These are phyloP conservation scores for Lecanicillium sp. DNA, from an alignment of 2,329 filamentous ascomycete species.

Conservation along the genomic window DNA sequence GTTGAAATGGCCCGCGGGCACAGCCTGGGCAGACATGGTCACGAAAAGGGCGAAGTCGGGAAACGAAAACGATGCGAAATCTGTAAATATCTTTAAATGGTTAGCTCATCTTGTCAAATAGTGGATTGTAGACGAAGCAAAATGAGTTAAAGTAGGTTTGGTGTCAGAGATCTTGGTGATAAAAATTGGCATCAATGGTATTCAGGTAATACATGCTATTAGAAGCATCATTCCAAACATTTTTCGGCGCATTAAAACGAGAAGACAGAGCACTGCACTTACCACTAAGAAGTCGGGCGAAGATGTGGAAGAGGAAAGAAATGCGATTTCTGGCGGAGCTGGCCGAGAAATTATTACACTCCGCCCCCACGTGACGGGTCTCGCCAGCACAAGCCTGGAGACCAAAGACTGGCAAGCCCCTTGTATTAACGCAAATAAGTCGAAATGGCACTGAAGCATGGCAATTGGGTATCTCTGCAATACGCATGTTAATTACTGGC, in stretches of 20 bases:
- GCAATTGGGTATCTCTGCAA: slow-evolving; percentile 23
- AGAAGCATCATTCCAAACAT: slow-evolving; percentile 41
- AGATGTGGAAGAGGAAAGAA: slow-evolving; percentile 7
- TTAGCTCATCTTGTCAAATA: slow-evolving; percentile 14
- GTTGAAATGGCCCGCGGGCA: slow-evolving; percentile 60
- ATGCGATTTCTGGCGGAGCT: neutral
- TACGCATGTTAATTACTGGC: slow-evolving; percentile 11
- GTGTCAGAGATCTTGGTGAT: slow-evolving; percentile 68
- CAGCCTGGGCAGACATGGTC: slow-evolving; percentile 31
- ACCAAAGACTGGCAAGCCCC: slow-evolving; percentile 23
- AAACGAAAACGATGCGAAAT: neutral
- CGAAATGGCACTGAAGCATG: slow-evolving; percentile 7
- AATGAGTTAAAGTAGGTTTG: slow-evolving; percentile 14
- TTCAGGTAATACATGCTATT: slow-evolving; percentile 54
- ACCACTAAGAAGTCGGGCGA: slow-evolving; percentile 20
- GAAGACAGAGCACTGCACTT: slow-evolving; percentile 14
- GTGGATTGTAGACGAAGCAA: slow-evolving; percentile 2
- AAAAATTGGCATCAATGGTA: slow-evolving; percentile 48
- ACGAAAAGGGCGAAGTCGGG: slow-evolving; percentile 1
- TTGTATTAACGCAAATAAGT: slow-evolving; percentile 8
- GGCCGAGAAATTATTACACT: slow-evolving; percentile 3
- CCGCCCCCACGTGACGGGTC: slow-evolving; percentile 8
- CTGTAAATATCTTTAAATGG: slow-evolving; percentile 6
- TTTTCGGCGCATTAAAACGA: slow-evolving; percentile 1
- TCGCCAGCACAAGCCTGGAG: neutral